These are phyloP conservation scores for Mucor mucedo DNA, from an alignment of 371 early-diverging fungal genomes.

Conservation along the genomic window DNA sequence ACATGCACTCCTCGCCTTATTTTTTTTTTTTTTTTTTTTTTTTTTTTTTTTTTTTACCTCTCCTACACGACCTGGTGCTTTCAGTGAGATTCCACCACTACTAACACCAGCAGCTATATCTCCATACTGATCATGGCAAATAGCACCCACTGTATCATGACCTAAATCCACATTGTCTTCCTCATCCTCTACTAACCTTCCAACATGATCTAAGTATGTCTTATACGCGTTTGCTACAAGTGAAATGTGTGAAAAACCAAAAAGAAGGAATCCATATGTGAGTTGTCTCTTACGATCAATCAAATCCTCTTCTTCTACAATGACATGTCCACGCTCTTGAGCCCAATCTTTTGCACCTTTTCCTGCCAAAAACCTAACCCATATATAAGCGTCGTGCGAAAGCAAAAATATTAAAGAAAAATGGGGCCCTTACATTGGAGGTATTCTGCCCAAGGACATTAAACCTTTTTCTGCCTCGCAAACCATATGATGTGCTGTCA, in stretches of 20 bases:
- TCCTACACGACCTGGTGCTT: conserved; percentile 83
- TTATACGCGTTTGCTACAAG: conserved; percentile 16
- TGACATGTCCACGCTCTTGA: conserved; percentile 31
- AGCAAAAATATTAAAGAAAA: neutral
- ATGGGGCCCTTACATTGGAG: conserved; percentile 60
- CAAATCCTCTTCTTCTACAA: conserved; percentile 26
- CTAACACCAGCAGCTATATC: conserved; percentile 80
- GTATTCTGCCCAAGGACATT: conserved; percentile 67
- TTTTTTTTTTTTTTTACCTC: conserved; percentile 58
- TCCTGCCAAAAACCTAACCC: conserved; percentile 62
- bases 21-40: conserved; percentile 8
- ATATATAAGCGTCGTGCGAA: neutral
- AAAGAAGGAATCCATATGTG: neutral
- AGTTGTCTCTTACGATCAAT: conserved; percentile 32
- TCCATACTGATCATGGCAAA: conserved; percentile 73
- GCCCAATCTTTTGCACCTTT: conserved; percentile 67
- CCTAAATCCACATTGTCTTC: conserved; percentile 25
- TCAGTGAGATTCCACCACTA: conserved; percentile 88
- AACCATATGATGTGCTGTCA: conserved; percentile 58
- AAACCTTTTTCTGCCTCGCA: conserved; percentile 49
- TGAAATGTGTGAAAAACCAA: neutral
- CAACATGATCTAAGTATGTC: conserved; percentile 33
- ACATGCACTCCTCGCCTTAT: neutral
- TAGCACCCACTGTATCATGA: conserved; percentile 89
- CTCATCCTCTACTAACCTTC: conserved; percentile 20